Percentiles rank a stretch among this genome's conserved stretches.
These are phyloP conservation scores for Clavispora carvajalis DNA, from an alignment of 805 yeast species.

Conservation along the genomic window DNA sequence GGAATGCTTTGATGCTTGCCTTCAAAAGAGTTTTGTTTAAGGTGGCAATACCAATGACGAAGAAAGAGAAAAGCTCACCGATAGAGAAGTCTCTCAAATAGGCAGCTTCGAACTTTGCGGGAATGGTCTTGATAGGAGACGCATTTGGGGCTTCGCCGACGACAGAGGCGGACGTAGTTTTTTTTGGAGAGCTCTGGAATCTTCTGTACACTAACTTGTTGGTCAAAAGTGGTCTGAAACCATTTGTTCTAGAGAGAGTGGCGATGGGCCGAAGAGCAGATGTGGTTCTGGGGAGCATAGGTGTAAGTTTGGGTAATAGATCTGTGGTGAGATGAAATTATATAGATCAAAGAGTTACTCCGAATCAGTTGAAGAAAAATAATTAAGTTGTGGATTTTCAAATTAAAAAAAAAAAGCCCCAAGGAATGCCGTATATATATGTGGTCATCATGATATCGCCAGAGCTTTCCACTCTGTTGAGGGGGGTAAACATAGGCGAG, in stretches of 20 bases:
- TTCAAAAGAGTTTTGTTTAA: conserved; percentile 58
- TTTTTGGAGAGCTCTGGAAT: conserved; percentile 12
- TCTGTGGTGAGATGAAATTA: too few species aligned
- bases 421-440: neutral
- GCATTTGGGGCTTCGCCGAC: conserved; percentile 9
- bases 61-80: conserved; percentile 56
- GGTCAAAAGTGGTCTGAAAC: neutral
- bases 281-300: neutral
- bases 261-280: neutral
- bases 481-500: neutral
- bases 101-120: conserved; percentile 8
- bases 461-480: neutral
- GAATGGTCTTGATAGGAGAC: conserved; percentile 6
- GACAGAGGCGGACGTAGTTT: conserved; percentile 5
- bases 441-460: neutral
- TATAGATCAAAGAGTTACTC: too few species aligned
- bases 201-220: neutral
- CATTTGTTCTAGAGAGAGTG: neutral
- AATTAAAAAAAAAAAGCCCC: neutral
- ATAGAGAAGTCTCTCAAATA: conserved; percentile 42
- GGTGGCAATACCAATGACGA: conserved; percentile 67
- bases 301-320: neutral
- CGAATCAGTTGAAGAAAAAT: too few species aligned
- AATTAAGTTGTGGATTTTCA: too few species aligned
- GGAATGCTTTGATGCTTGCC: conserved; percentile 59